Base-by-base conservation (phyloP, 306 rosid species). In the Rosa chinensis region DNA sequence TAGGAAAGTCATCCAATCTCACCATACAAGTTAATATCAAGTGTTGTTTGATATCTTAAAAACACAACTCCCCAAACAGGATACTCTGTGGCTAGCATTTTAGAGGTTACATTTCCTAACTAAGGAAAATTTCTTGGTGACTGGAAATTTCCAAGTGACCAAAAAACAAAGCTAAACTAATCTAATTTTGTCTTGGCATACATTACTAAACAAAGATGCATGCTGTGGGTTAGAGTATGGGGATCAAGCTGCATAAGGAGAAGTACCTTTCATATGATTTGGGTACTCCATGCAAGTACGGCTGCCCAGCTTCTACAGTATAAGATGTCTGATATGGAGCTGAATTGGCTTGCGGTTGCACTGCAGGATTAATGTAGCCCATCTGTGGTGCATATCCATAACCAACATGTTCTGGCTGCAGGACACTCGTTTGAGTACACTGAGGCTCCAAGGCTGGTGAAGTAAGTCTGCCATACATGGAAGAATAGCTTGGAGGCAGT, bases 251-350 rank as follows among this genome's bases (percentile, higher is more conserved):
- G 17, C 43, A 49, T 3, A 4, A 4, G 44, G 58, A 75, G 49
- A 28, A 5, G 48, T 76, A 63, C 79, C 79, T 76, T 64, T 1
- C 72, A 76, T 63, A 76, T 32, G 61, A 45, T 28, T 20, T 32
- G 47, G 79, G 62, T 18, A 32, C 39, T 20, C 48, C 79, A 48
- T 18, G 32, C n/a, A 37, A 47, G 23, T 76, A n/a, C 21, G 3
- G 4, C 9, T 63, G 48, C 39, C 5, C 62, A 20, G 40, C 55
- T 63, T 48, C 21, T 45, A 53, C 63, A 32, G 72, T 20, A 35
- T 63, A 20, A 64, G 23, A 76, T 18, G 72, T 47, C 48, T 62
- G 61, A 64, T 20, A 32, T 63, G 48, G 43, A 76, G 72, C 72
- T 63, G 62, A 42, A 28, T 18, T 32, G 47, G 35, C 37, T 64